These are phyloP conservation scores for Candida gigantensis DNA, from an alignment of 1,139 yeast species.

Conservation along the genomic window DNA sequence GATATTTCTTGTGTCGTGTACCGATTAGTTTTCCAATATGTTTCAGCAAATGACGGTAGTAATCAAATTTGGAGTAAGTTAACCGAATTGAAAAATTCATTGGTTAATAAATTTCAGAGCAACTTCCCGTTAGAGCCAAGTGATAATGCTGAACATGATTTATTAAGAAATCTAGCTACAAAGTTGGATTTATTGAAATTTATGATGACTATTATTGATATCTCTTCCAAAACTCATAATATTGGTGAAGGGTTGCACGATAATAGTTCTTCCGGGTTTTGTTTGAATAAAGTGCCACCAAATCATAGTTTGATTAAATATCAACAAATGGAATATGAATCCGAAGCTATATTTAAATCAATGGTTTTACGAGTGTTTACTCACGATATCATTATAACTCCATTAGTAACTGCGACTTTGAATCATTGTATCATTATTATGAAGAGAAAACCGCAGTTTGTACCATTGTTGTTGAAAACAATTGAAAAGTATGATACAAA, in stretches of 20 bases:
- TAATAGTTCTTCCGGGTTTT: constrained; percentile 37
- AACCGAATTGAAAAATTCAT: constrained; percentile 41
- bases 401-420: constrained; percentile 56
- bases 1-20: constrained; percentile 40
- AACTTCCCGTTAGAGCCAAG: constrained; percentile 47
- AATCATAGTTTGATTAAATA: constrained; percentile 69
- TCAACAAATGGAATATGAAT: constrained; percentile 65
- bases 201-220: constrained; percentile 66
- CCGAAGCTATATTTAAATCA: constrained; percentile 72
- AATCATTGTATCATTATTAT: constrained; percentile 53
- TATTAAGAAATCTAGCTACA: constrained; percentile 51
- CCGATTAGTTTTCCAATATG: constrained; percentile 42
- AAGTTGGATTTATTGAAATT: constrained; percentile 72
- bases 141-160: constrained; percentile 53
- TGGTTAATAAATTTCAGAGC: constrained; percentile 35
- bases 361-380: constrained; percentile 56
- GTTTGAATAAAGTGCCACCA: constrained; percentile 58
- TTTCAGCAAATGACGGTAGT: constrained; percentile 47
- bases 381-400: constrained; percentile 56
- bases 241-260: constrained; percentile 16
- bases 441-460: constrained; percentile 57
- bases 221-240: constrained; percentile 59
- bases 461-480: constrained; percentile 42
- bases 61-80: constrained; percentile 44
- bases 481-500: constrained; percentile 43